A percentile compares a stretch with the other conserved stretches of the same genome.
Conservation (phyloP, 1,284 basidiomycete genomes). For the Leccinum colubrinum region DNA sequence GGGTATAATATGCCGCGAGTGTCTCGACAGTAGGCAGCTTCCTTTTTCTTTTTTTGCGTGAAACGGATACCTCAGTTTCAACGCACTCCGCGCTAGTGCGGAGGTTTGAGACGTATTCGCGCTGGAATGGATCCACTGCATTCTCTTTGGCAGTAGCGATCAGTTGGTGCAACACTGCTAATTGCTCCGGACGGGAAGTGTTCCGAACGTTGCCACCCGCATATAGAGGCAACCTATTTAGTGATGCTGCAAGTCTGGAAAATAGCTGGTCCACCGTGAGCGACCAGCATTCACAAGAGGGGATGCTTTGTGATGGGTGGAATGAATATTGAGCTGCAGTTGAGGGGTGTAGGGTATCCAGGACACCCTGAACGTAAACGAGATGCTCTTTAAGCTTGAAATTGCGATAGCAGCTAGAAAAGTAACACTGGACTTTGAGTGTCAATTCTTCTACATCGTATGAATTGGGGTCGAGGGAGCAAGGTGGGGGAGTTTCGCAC, state of each 20-base stretch:
- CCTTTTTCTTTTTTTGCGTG: too few species aligned
- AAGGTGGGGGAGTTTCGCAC: neutral
- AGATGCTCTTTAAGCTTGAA: slow-evolving; percentile 12
- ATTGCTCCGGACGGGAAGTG: neutral
- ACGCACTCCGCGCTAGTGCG: slow-evolving; percentile 9
- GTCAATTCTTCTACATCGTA: slow-evolving; percentile 3
- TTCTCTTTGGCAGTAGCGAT: slow-evolving; percentile 2
- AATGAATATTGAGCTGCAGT: slow-evolving; percentile 13
- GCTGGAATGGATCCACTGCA: slow-evolving; percentile 15
- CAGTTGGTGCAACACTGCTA: slow-evolving; percentile 1
- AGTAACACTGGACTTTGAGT: neutral
- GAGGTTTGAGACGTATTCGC: slow-evolving; percentile 16
- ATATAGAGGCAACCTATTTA: neutral
- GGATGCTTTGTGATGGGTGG: neutral
- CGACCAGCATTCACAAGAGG: neutral
- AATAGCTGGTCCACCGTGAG: slow-evolving; percentile 11
- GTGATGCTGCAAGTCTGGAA: neutral
- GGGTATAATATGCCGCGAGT: slow-evolving; percentile 8
- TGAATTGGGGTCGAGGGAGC: neutral
- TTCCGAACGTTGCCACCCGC: neutral
- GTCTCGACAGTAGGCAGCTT: slow-evolving; percentile 3
- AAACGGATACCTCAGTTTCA: neutral
- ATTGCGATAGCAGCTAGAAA: slow-evolving; percentile 17
- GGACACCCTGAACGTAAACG: slow-evolving; percentile 13
- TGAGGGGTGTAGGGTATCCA: neutral